These are phyloP conservation scores for Leishmania tropica DNA, from an alignment of 208 protist genomes.

Conservation along the genomic window DNA sequence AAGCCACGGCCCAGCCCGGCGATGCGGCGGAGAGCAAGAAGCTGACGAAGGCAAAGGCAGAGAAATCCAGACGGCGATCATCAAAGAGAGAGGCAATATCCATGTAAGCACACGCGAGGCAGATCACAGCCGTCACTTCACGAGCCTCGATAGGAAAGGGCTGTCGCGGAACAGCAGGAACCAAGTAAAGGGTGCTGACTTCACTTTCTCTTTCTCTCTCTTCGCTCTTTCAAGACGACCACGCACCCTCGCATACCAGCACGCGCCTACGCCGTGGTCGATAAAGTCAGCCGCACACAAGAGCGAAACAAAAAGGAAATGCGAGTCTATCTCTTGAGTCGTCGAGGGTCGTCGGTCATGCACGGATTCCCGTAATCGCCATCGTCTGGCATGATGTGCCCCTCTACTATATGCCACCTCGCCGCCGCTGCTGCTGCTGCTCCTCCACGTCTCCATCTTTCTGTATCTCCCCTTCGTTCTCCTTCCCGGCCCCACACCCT, in stretches of 20 bases:
- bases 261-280: neutral
- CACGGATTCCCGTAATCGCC: neutral
- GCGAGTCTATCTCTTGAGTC: neutral
- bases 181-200: neutral
- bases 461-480: neutral
- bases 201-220: neutral
- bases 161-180: neutral
- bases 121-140: neutral
- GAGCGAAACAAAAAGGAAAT: neutral
- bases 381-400: neutral
- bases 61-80: neutral
- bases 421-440: neutral
- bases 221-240: neutral
- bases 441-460: neutral
- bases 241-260: neutral
- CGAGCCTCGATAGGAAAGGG: neutral
- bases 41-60: slow-evolving; percentile 3
- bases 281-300: neutral
- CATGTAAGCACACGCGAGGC: neutral
- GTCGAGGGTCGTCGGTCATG: neutral
- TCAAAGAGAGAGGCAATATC: neutral
- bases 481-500: neutral
- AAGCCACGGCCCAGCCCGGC: neutral
- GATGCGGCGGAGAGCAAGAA: neutral
- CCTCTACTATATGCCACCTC: neutral